Base-by-base conservation (phyloP, 1,284 basidiomycete species). In the Irpex sp. region DNA sequence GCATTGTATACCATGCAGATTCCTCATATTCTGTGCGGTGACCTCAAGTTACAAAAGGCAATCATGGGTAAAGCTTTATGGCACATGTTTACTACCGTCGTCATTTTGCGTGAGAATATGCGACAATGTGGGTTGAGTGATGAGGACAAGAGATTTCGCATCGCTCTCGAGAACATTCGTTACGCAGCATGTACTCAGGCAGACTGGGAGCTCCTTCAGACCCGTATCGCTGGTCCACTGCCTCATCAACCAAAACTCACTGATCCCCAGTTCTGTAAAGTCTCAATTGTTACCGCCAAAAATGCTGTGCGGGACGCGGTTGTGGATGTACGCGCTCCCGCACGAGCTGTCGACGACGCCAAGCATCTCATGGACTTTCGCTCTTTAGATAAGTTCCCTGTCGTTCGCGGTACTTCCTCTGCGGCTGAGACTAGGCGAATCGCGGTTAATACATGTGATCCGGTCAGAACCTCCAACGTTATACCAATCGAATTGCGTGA, bases 81-180 rank as follows among this genome's bases (percentile, higher is more conserved):
- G 76, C 76, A 76, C 62, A 69, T 74, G 53, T 66, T 77, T 6
- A 76, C 68, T 1, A 72, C 66, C 13, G 75, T 78, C 1, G 75
- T 79, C 0, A 74, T 78, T 9, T 60, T 78, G 1, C 31, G 70
- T 7, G 21, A 77, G 60, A 79, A 79, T 67, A 79, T 79, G 77
- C 9, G 75, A 7, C 77, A 79, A 59, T 58, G 47, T 4, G 59
- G 71, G 66, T 11, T 43, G 5, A 43, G 11, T 43, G 39, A 43
- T 2, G 39, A 43, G 8, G 39, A 43, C n/a, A 43, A n/a, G n/a
- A 2, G n/a, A 5, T 43, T 43, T 43, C 39, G 39, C 2, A 9
- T 43, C 9, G 39, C 39, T 5, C 39, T 43, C 9, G 39, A 43
- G 8, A 43, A 43, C n/a, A 9, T 43, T 2, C 39, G 39, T 11